Base-by-base conservation (phyloP, 805 yeast species). In the Hemisphaericaspora nanyangensis region DNA sequence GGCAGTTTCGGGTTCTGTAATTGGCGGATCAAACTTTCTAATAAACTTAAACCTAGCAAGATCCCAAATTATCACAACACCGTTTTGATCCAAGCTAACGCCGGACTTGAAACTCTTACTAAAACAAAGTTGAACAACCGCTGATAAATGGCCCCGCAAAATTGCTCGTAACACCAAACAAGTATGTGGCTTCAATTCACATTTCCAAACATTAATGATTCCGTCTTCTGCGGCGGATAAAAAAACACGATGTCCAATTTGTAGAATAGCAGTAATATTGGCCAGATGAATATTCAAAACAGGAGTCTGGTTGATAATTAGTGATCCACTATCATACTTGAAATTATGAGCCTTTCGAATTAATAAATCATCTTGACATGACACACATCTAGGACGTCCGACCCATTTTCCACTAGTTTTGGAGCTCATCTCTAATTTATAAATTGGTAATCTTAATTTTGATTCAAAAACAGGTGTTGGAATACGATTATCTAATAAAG, bases 41-140 rank as follows among this genome's bases (percentile, higher is more conserved):
- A 84, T 71, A 31, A 72, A 68, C 37, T 70, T 70, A 37, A 65
- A 67, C 22, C 80, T 54, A 2, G 79, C 69, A 29, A 79, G 47
- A 49, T 86, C 87, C 91, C 95, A 86, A 4, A 80, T 45, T 15
- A 70, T 69, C 2, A 79, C 75, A 2, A 56, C 55, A 1, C 95
- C 91, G 7, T 55, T 61, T 0, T 39, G 48, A 52, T 83, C 88
- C 17, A 77, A 55, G 43, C 82, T 74, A 10, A 82, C 44, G 7
- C 82, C 63, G 3, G 73, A 55, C 38, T 81, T 79, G 51, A 69
- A 82, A 30, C 77, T 73, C 6, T 70, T 61, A 18, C 81, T 73
- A 24, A 70, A 66, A 28, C 63, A 60, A 18, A 87, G 51, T n/a
- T 67, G 65, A 12, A 51, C 60, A 3, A 85, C 66, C 0, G 63